These are phyloP conservation scores for Kitagawia praeruptora DNA, from an alignment of 129 eudicot genomes.

Conservation along the genomic window DNA sequence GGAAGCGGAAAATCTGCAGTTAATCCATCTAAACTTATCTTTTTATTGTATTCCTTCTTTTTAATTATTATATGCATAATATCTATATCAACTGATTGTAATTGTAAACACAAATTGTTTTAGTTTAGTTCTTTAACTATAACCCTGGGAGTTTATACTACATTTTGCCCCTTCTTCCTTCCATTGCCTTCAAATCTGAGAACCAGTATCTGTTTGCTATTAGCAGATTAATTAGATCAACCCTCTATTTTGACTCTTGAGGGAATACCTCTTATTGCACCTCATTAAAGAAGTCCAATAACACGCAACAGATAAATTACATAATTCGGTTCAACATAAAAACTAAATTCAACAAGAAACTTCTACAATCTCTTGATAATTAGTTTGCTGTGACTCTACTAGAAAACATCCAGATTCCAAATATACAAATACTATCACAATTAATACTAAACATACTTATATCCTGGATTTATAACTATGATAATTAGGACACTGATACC, in stretches of 20 bases:
- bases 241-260: neutral
- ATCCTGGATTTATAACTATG: neutral
- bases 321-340: neutral
- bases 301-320: neutral
- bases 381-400: neutral
- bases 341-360: neutral
- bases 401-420: neutral
- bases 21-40: neutral
- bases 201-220: neutral
- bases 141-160: neutral
- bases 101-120: neutral
- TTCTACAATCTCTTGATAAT: neutral
- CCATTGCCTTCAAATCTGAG: neutral
- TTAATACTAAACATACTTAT: neutral
- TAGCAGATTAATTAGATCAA: neutral
- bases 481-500: neutral
- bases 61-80: neutral
- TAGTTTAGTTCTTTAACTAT: neutral
- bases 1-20: neutral
- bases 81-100: neutral
- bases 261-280: neutral
- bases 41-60: neutral
- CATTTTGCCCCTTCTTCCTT: neutral
- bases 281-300: neutral
- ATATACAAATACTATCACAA: neutral